Percentiles rank a stretch among this genome's conserved stretches.
These are phyloP conservation scores for Craterostigma plantagineum DNA, from an alignment of 257 asterid genomes.

Conservation along the genomic window DNA sequence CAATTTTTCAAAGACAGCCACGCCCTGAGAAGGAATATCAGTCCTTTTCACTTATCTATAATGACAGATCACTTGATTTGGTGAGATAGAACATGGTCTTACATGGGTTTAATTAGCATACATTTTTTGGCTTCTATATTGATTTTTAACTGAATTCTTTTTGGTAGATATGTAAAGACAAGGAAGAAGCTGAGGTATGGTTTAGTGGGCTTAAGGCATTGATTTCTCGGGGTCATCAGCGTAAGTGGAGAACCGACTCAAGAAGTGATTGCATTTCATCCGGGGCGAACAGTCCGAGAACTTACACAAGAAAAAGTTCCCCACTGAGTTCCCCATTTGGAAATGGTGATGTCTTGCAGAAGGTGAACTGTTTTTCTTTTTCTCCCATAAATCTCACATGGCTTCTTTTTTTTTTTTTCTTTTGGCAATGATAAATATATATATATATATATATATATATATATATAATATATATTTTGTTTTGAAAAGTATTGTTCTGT, in stretches of 20 bases:
- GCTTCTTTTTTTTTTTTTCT: constrained; percentile 4
- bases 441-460: too few species aligned
- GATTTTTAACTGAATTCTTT: constrained; percentile 5
- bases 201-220: constrained; percentile 89
- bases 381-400: neutral
- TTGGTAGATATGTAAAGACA: constrained; percentile 78
- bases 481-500: neutral
- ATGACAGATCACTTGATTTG: constrained; percentile 85
- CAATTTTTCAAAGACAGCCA: constrained; percentile 80
- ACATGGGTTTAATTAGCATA: constrained; percentile 7
- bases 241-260: constrained; percentile 75
- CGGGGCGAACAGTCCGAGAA: constrained; percentile 80
- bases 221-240: constrained; percentile 67
- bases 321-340: constrained; percentile 83
- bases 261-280: constrained; percentile 84
- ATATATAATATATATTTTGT: too few species aligned
- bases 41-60: constrained; percentile 81
- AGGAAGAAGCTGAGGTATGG: constrained; percentile 99
- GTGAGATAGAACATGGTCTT: constrained; percentile 35
- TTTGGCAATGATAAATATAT: neutral
- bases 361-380: constrained; percentile 30
- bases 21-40: constrained; percentile 97
- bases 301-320: constrained; percentile 72
- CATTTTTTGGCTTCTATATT: constrained; percentile 10
- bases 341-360: constrained; percentile 52